Base-by-base conservation (phyloP, 169 alveolate genomes). In the Babesia bovis region DNA sequence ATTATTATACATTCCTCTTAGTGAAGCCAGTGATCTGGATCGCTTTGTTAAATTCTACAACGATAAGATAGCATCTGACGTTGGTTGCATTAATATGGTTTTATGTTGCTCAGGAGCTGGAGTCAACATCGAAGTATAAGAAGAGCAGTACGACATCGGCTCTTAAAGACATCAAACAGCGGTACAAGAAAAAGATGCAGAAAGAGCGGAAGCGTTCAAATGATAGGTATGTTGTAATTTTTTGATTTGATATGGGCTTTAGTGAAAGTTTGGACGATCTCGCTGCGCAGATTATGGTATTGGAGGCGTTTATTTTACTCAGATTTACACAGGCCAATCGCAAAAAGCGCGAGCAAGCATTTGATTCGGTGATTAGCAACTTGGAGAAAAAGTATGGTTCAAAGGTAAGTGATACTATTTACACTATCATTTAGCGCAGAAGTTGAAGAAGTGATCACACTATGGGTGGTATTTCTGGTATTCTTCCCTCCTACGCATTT, bases 1-100 rank as follows among this genome's bases (percentile, higher is more conserved):
- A 38, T 52, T 87, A 28, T 69, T 75, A 28, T 81, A 69, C 53
- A 79, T 87, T 5, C 93, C 93, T 1, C 63, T 87, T 38, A 76
- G 89, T 41, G 93, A 87, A 19, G 63, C 76, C 3, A 23, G 56
- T 7, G 93, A 87, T 41, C 53, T 87, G 65, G 60, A 72, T 0
- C 71, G 93, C 21, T 87, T 50, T 41, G 59, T 87, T 13, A 56
- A 50, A 21, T 74, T 87, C 35, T 87, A 38, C 57, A 59, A 77
- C 12, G 51, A 67, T 9, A 63, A 66, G 15, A 84, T 87, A 33
- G 73, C 42, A 23, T 35, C 60, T 5, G 72, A 84, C 66, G 85
- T 66, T n/a, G n/a, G 82, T 26, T n/a, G 17, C 9, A n/a, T 52
- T 15, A 23, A 26, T 32, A 0, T 25, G 2, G 36, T 25, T 15